Conservation (phyloP, 495 filamentous ascomycete species). For the Jackrogersella minutella region DNA sequence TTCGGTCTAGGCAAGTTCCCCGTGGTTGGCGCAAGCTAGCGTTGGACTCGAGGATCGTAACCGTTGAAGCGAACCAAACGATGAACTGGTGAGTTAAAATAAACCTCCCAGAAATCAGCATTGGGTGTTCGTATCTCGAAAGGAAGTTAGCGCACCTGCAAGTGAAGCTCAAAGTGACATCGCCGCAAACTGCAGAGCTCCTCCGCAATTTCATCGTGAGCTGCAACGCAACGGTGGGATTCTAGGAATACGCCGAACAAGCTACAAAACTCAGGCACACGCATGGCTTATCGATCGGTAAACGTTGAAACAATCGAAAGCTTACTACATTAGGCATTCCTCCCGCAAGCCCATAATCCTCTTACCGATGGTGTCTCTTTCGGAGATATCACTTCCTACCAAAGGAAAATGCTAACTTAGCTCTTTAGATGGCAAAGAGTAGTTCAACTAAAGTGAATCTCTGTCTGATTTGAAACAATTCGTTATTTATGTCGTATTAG, state of each 20-base stretch:
- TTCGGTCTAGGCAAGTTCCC: not conserved
- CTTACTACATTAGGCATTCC: conserved; percentile 32
- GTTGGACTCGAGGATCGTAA: conserved; percentile 15
- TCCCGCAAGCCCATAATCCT: conserved; percentile 19
- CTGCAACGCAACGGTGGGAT: conserved; percentile 35
- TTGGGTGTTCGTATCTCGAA: conserved; percentile 8
- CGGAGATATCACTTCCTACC: conserved; percentile 18
- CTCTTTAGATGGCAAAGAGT: not conserved
- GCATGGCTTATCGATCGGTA: conserved; percentile 26
- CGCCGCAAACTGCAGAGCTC: conserved; percentile 30
- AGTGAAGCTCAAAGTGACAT: conserved; percentile 21
- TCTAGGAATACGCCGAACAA: conserved; percentile 16
- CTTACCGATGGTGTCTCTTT: conserved; percentile 16
- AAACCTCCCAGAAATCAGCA: conserved; percentile 27
- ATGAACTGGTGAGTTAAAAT: conserved; percentile 5
- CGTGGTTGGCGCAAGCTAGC: conserved; percentile 6
- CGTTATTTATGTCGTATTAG: not conserved
- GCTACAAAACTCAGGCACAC: conserved; percentile 4
- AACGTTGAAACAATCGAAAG: conserved; percentile 19
- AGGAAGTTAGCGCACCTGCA: conserved; percentile 13
- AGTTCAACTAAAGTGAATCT: not conserved
- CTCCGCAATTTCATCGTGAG: conserved; percentile 34
- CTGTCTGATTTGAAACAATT: not conserved
- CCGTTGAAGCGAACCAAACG: conserved; percentile 5
- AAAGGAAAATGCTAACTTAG: conserved; percentile 4